These are phyloP conservation scores for Capsella rubella DNA, from an alignment of 441 rosid species.

Conservation along the genomic window DNA sequence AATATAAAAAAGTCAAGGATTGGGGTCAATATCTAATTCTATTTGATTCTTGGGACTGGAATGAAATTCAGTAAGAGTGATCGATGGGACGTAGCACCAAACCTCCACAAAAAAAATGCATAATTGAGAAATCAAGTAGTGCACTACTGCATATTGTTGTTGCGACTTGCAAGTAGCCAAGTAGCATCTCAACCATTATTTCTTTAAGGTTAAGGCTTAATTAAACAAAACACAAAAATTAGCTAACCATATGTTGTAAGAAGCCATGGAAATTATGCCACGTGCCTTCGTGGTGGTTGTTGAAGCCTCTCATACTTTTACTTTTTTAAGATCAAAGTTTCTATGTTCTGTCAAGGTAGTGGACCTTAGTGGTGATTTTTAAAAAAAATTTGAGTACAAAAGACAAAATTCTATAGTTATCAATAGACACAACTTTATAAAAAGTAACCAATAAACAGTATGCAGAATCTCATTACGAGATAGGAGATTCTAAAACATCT, in stretches of 20 bases:
- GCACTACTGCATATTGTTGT: background rate
- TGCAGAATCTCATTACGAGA: slow-evolving; percentile 9
- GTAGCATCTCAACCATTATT: slow-evolving; percentile 31
- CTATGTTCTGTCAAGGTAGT: slow-evolving; percentile 1
- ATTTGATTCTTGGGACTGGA: background rate
- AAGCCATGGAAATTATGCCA: slow-evolving; percentile 31
- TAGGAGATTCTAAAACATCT: background rate
- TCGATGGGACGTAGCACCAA: slow-evolving; percentile 42
- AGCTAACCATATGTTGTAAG: slow-evolving; percentile 40
- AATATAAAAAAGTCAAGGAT: background rate
- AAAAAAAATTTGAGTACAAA: background rate
- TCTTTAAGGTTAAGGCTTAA: slow-evolving; percentile 21
- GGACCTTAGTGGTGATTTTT: background rate
- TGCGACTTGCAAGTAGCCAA: slow-evolving; percentile 41
- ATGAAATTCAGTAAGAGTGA: slow-evolving; percentile 8
- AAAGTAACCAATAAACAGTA: slow-evolving; percentile 21
- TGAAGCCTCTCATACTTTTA: slow-evolving; percentile 8
- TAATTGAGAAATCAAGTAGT: slow-evolving; percentile 4
- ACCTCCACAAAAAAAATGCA: slow-evolving; percentile 7
- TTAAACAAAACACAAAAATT: slow-evolving; percentile 42
- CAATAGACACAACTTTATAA: background rate
- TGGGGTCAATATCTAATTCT: slow-evolving; percentile 1
- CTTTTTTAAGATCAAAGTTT: slow-evolving; percentile 7
- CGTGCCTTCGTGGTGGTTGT: slow-evolving; percentile 28
- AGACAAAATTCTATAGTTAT: background rate